phyloP scores from a whole-genome alignment of 768 basidiomycete genomes.

The Austroboletus eburneus region DNA sequence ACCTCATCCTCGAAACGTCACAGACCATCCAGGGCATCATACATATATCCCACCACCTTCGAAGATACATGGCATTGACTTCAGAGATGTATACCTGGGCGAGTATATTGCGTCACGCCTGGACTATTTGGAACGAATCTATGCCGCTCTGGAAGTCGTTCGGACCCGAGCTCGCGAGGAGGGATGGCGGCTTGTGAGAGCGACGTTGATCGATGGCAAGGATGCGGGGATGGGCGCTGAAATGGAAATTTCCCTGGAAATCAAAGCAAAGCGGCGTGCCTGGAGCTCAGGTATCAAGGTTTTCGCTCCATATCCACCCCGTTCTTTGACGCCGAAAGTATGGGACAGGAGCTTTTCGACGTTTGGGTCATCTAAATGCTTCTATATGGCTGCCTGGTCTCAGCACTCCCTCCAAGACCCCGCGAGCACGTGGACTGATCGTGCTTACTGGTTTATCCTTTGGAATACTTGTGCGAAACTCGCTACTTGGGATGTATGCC shows the following conservation, averaged over 20 bases:
- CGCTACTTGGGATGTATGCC: slow-evolving; percentile 41
- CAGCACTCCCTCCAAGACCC: neutral
- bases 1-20: slow-evolving; percentile 23
- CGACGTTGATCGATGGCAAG: slow-evolving; percentile 17
- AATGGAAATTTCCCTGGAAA: slow-evolving; percentile 42
- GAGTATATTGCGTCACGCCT: slow-evolving; percentile 17
- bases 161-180: slow-evolving; percentile 39
- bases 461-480: slow-evolving; percentile 46
- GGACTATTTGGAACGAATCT: slow-evolving; percentile 35
- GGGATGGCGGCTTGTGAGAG: slow-evolving; percentile 38
- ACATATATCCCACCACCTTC: slow-evolving; percentile 1
- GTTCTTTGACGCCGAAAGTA: slow-evolving; percentile 3
- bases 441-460: slow-evolving; percentile 41
- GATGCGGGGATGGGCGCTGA: slow-evolving; percentile 27
- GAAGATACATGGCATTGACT: neutral
- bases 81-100: slow-evolving; percentile 2
- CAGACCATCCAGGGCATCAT: slow-evolving; percentile 1
- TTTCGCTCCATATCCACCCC: slow-evolving; percentile 23
- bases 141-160: slow-evolving; percentile 39
- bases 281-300: slow-evolving; percentile 57
- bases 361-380: neutral
- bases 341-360: slow-evolving; percentile 15
- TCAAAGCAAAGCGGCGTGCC: slow-evolving; percentile 57
- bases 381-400: slow-evolving; percentile 22
- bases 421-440: slow-evolving; percentile 15